These are phyloP conservation scores for Colletotrichum viniferum DNA, from an alignment of 2,329 filamentous ascomycete genomes.

Conservation along the genomic window DNA sequence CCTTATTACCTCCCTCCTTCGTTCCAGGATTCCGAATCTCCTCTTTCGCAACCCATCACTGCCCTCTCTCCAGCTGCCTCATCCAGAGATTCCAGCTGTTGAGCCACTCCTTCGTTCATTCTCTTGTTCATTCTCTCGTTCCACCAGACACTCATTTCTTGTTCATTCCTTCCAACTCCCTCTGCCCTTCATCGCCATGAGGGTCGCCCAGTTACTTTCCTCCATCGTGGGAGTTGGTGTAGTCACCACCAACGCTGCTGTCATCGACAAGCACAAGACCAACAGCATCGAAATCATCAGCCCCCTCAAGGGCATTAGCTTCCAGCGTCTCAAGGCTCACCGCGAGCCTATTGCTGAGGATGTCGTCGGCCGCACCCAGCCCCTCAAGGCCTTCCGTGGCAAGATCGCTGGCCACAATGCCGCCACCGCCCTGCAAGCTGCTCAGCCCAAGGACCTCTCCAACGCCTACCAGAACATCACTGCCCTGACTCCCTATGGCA, in stretches of 20 bases:
- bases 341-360: slow-evolving; percentile 30
- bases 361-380: slow-evolving; percentile 33
- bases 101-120: neutral
- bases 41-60: neutral
- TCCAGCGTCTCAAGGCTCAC: slow-evolving; percentile 36
- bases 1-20: neutral
- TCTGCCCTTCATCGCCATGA: slow-evolving; percentile 5
- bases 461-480: slow-evolving; percentile 40
- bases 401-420: slow-evolving; percentile 28
- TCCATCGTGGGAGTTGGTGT: slow-evolving; percentile 3
- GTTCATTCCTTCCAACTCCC: neutral
- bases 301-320: slow-evolving; percentile 41
- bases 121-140: neutral
- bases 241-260: neutral
- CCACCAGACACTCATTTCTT: neutral
- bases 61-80: neutral
- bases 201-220: neutral
- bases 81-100: neutral
- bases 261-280: neutral
- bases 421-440: slow-evolving; percentile 31
- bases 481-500: slow-evolving; percentile 40
- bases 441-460: slow-evolving; percentile 14
- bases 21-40: neutral
- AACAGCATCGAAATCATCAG: slow-evolving; percentile 32
- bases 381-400: slow-evolving; percentile 34